Evolutionary conservation across 768 basidiomycete genomes (phyloP).

Genomic region (Russula dissimulans): DNA sequence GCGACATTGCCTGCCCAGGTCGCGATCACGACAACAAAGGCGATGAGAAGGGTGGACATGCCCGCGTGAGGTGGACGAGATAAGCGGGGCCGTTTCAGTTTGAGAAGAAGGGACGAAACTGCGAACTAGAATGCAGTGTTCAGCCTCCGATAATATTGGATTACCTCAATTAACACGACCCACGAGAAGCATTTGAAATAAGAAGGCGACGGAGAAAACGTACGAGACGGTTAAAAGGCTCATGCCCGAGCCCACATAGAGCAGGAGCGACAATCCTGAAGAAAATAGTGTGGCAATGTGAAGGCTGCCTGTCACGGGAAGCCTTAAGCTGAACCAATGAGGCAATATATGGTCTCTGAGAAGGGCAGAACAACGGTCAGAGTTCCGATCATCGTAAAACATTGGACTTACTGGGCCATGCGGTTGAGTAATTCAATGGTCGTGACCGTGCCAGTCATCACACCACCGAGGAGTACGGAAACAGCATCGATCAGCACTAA

Average conservation of each 20-base stretch:
- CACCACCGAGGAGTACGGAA: conserved; percentile 16
- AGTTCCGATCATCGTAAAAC: not conserved
- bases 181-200: conserved; percentile 18
- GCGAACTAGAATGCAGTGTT: conserved; percentile 4
- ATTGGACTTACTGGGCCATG: conserved; percentile 7
- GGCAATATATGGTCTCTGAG: conserved; percentile 17
- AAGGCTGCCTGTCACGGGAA: conserved; percentile 15
- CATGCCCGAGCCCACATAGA: conserved; percentile 18
- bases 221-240: conserved; percentile 17
- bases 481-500: conserved; percentile 17
- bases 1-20: conserved; percentile 17
- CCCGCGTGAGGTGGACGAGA: conserved; percentile 15
- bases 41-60: conserved; percentile 12
- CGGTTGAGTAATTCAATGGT: conserved; percentile 15
- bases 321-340: conserved; percentile 12
- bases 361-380: not conserved
- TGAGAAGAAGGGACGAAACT: conserved; percentile 15
- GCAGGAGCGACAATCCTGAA: conserved; percentile 13
- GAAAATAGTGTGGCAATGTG: conserved; percentile 12
- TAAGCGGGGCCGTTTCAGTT: conserved; percentile 14
- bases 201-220: conserved; percentile 18
- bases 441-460: conserved; percentile 18
- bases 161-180: not conserved
- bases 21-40: conserved; percentile 10
- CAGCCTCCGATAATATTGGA: not conserved